Percentiles rank a stretch among this genome's conserved stretches.
Conservation (phyloP, 805 yeast species). For the Blastobotrys peoriensis region DNA sequence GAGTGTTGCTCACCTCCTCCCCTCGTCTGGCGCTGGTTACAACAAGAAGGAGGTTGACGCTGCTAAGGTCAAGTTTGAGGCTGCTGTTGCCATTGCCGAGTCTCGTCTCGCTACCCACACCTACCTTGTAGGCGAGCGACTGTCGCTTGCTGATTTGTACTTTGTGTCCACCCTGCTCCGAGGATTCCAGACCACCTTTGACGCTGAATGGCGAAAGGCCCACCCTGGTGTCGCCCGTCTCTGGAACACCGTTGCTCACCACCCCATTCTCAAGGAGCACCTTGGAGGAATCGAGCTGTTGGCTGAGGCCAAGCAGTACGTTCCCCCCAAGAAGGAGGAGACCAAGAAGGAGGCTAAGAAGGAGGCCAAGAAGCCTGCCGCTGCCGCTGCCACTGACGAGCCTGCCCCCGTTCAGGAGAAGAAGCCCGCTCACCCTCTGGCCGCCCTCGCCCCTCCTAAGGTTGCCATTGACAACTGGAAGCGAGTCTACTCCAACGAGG, state of each 20-base stretch:
- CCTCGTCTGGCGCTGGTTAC: conserved; percentile 52
- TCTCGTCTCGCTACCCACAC: conserved; percentile 53
- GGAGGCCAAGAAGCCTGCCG: conserved; percentile 33
- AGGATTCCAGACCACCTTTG: conserved; percentile 56
- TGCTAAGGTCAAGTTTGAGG: conserved; percentile 35
- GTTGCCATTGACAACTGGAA: conserved; percentile 87
- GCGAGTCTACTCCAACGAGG: conserved; percentile 94
- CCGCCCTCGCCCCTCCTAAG: conserved; percentile 65
- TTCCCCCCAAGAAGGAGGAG: conserved; percentile 74
- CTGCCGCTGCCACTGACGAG: conserved; percentile 41
- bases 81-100: conserved; percentile 44
- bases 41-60: conserved; percentile 64
- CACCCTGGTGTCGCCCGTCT: conserved; percentile 66
- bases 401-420: conserved; percentile 46
- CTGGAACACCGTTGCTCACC: conserved; percentile 50
- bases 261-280: conserved; percentile 44
- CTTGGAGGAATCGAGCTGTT: conserved; percentile 50
- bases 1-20: conserved; percentile 56
- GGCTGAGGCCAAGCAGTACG: conserved; percentile 60
- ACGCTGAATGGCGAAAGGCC: conserved; percentile 54
- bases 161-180: conserved; percentile 45
- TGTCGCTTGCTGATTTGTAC: conserved; percentile 60
- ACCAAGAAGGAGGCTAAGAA: conserved; percentile 38
- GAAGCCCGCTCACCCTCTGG: conserved; percentile 91
- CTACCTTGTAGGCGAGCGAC: conserved; percentile 63